phyloP scores from a whole-genome alignment of 257 asterid species.

The Ilex asprella region DNA sequence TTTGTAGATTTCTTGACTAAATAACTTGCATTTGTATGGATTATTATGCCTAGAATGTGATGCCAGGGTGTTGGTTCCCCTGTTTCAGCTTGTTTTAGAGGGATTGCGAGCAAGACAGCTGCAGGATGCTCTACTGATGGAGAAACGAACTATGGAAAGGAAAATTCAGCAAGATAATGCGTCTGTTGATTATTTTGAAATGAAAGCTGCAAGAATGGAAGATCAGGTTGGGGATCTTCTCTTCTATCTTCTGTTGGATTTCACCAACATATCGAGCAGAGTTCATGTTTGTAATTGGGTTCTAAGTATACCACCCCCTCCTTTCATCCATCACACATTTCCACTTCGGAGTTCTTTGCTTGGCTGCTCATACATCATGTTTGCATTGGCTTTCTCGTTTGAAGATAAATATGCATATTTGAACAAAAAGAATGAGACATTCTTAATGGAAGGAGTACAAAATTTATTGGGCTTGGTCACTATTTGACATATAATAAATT shows the following conservation, averaged over 20 bases:
- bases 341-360: no score
- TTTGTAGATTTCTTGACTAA: background rate
- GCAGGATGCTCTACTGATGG: constrained; percentile 52
- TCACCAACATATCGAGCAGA: no score
- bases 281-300: no score
- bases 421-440: no score
- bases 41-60: constrained; percentile 6
- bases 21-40: background rate
- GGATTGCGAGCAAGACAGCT: constrained; percentile 69
- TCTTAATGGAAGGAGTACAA: no score
- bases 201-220: constrained; percentile 70
- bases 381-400: no score
- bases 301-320: no score
- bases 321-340: no score
- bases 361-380: no score
- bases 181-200: constrained; percentile 47
- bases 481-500: constrained; percentile 5
- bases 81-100: constrained; percentile 83
- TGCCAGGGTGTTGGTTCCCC: constrained; percentile 9
- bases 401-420: no score
- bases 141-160: constrained; percentile 56
- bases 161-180: constrained; percentile 54
- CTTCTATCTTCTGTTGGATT: no score
- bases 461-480: background rate
- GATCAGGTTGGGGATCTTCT: constrained; percentile 53